Evolutionary conservation across 2,329 filamentous ascomycete genomes (phyloP), one percentile per base, ranked within the genome.

Genomic region (Alternaria consortialis): DNA sequence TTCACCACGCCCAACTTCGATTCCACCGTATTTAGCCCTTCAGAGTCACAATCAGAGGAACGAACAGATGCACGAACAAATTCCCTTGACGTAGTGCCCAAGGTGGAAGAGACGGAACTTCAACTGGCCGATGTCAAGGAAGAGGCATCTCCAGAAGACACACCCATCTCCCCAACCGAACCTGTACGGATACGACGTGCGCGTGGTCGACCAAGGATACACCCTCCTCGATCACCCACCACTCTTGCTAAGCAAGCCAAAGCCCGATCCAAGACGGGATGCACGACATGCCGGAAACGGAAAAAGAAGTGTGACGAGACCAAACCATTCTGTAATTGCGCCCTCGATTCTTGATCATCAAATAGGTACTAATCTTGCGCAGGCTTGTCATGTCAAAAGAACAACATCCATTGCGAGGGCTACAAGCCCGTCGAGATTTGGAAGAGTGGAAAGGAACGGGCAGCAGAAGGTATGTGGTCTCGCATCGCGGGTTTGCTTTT

Each of bases 311-410:
- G 85, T 69, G 82, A 84, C 66, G 82, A 84, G 69, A 80, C 80
- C 44, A 82, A 80, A 66, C 81, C 81, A 37, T 74, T 74, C 42
- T 84, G 80, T 81, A 76, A 68, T 54, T 68, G 55, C 53, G 31
- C 42, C 51, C 39, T 29, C 8, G 15, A 13, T 12, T n/a, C 37
- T 25, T 5, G 43, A 7, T 50, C 13, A 36, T 43, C 34, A 12
- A 34, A n/a, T 32, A 27, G 20, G 11, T 39, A 48, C 74, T 80
- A 62, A 79, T 54, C 56, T 66, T 59, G 48, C 59, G 50, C 63
- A 93, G 90, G 91, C 70, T 85, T 92, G 78, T 96, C 96, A 72
- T 97, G 93, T 74, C 90, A 95, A 80, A 97, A 97, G 84, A 97
- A 97, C 76, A 92, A 93, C 8, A 92, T 97, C 12, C 88, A 94